Evolutionary conservation across 768 basidiomycete genomes (phyloP).

Genomic region (Suillus ampliporus): DNA sequence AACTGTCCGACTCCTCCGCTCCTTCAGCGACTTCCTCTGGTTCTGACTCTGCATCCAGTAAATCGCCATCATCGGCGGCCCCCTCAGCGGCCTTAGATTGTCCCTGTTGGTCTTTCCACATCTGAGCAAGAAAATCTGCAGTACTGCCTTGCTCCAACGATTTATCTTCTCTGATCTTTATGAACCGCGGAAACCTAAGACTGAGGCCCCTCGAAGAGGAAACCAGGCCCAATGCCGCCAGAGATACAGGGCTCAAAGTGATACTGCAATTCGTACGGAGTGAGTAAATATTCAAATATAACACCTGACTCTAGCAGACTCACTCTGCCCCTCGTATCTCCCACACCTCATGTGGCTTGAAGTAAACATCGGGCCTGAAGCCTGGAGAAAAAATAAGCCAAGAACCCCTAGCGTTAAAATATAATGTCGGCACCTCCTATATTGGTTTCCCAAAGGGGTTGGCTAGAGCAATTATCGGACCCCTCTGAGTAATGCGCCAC

Average conservation of each 20-base stretch:
- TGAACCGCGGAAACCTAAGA: slow-evolving; percentile 88
- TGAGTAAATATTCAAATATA: slow-evolving; percentile 15
- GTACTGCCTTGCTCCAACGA: slow-evolving; percentile 73
- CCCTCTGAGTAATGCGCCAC: slow-evolving; percentile 64
- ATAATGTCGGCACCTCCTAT: slow-evolving; percentile 56
- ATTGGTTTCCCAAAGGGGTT: slow-evolving; percentile 64
- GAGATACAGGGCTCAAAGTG: slow-evolving; percentile 84
- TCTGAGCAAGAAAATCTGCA: slow-evolving; percentile 66
- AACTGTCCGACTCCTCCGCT: slow-evolving; percentile 33
- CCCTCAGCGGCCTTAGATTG: slow-evolving; percentile 38
- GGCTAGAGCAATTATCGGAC: slow-evolving; percentile 57
- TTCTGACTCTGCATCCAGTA: slow-evolving; percentile 57
- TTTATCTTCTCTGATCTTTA: slow-evolving; percentile 78
- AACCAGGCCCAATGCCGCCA: slow-evolving; percentile 72
- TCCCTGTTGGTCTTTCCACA: slow-evolving; percentile 70
- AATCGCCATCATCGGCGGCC: slow-evolving; percentile 59
- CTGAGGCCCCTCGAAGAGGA: slow-evolving; percentile 71
- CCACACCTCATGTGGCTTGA: slow-evolving; percentile 82
- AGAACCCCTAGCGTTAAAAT: not conserved
- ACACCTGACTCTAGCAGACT: slow-evolving; percentile 22
- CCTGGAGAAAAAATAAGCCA: slow-evolving; percentile 42
- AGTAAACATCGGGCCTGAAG: slow-evolving; percentile 69
- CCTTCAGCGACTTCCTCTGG: slow-evolving; percentile 33
- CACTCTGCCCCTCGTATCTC: slow-evolving; percentile 84
- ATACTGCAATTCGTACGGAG: slow-evolving; percentile 49